Conservation (phyloP, 768 basidiomycete species). For the Rhodotorula sphaerocarpa region DNA sequence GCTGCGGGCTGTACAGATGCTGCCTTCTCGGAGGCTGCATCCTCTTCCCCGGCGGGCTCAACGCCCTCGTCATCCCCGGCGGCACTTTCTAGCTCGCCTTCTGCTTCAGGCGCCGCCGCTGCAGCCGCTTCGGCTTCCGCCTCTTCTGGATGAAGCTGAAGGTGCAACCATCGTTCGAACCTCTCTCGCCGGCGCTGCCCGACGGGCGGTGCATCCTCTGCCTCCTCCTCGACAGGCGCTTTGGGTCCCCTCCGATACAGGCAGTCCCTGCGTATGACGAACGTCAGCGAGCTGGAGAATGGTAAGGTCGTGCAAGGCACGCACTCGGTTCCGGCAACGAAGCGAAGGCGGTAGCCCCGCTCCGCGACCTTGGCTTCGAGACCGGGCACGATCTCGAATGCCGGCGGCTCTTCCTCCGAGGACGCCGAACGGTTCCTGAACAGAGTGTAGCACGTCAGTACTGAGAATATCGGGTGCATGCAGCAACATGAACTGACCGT, state of each 20-base stretch:
- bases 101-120: too few species aligned
- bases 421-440: constrained; percentile 21
- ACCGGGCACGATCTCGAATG: constrained; percentile 21
- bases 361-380: constrained; percentile 26
- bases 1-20: not conserved
- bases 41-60: not conserved
- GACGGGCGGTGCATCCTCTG: not conserved
- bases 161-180: constrained; percentile 30
- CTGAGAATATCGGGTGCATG: too few species aligned
- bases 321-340: constrained; percentile 38
- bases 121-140: not conserved
- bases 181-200: constrained; percentile 15
- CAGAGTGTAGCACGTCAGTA: not conserved
- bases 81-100: not conserved
- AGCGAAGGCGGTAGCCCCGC: constrained; percentile 43
- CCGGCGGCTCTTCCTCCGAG: constrained; percentile 25
- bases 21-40: not conserved
- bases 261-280: constrained; percentile 10
- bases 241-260: constrained; percentile 9
- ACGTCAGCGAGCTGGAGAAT: too few species aligned
- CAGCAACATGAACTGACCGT: constrained; percentile 2
- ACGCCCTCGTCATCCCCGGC: not conserved
- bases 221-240: not conserved
- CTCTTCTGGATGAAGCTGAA: not conserved
- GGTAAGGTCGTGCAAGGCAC: not conserved